Base-by-base conservation (phyloP, 2,329 filamentous ascomycete species). In the Fusarium falciforme region DNA sequence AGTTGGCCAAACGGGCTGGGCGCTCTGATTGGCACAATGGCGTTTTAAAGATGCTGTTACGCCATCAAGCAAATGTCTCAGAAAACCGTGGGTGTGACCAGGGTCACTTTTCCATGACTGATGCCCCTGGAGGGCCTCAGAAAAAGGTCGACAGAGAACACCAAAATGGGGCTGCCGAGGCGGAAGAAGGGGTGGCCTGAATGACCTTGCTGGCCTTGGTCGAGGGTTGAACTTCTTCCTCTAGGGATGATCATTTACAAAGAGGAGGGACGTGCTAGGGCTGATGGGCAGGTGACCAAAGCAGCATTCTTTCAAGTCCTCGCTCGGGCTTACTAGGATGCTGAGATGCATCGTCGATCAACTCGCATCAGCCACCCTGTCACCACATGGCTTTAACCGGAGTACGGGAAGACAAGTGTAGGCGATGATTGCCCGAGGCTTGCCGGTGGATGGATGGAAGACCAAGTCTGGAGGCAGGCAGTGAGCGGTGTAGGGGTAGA, bases 331-430 rank as follows among this genome's bases (percentile, higher is more conserved):
- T 61, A 54, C 47, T 58, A 65, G 67, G 61, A 59, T 74, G 44
- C 36, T 44, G 54, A 49, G 67, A 20, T 66, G 52, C 44, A 61
- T 66, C 54, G 59, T 20, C 12, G 25, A 58, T 64, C 67, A 49
- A 66, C 40, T 64, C 36, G 58, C 61, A 63, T 71, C 55, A 74
- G 71, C 71, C 67, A 63, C 71, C 25, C 35, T 60, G 52, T 62
- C 47, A 65, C 49, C 44, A 38, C 29, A 68, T 44, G 42, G 54
- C 25, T 47, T 40, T 49, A 36, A 36, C 49, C 42, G 33, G 42
- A 71, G 35, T 29, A 22, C 35, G 60, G 59, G 55, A 44, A 22
- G 44, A 66, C 42, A 60, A 57, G 31, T 38, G 40, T 55, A 70
- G 63, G n/a, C 62, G 42, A 60, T 67, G 35, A 63, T 64, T 52